Evolutionary conservation across 805 yeast genomes (phyloP), one percentile per base, ranked within the genome.

Genomic region (Candida bentonensis): DNA sequence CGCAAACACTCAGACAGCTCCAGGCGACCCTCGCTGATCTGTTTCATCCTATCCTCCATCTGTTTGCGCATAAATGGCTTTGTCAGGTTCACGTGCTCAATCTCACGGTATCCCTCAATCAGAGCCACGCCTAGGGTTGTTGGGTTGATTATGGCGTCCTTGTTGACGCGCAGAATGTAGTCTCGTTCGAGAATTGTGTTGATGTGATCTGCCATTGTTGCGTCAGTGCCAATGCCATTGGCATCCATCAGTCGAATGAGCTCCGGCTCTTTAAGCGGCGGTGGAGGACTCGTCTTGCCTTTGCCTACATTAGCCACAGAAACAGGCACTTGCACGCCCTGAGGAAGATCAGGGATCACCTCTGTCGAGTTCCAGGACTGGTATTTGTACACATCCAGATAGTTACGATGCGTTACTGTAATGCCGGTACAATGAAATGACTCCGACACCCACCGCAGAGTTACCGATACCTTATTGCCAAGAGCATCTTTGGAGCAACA

Each of bases 191-290:
- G 63, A 39, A 92, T 78, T 56, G 83, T 88, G 46, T 82, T 87
- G 30, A 92, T 92, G 61, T 92, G 99, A 39, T 92, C 98, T 0
- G 97, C 98, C 62, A 92, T 94, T 0, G 99, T 92, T 0, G 99
- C 99, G 66, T 92, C 99, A 0, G 99, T 92, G 2, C 99, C 99
- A 40, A 92, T 92, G 0, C 97, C 97, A 60, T 92, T 92, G 9
- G 78, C 83, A 65, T 94, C 97, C 99, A 92, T 92, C 41, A 92
- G 65, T 7, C 85, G 80, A 62, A 92, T 86, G 21, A 92, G 68
- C 57, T 89, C 98, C 0, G 95, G 72, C 60, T 92, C 99, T 0
- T 97, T 89, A 69, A 92, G 72, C 44, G 78, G 81, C 23, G 65
- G 62, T 0, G 99, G 98, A 0, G 96, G 78, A 0, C 79, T 57